Evolutionary conservation across 1,139 yeast genomes (phyloP).

Genomic region (Hyphopichia buzzinii): DNA sequence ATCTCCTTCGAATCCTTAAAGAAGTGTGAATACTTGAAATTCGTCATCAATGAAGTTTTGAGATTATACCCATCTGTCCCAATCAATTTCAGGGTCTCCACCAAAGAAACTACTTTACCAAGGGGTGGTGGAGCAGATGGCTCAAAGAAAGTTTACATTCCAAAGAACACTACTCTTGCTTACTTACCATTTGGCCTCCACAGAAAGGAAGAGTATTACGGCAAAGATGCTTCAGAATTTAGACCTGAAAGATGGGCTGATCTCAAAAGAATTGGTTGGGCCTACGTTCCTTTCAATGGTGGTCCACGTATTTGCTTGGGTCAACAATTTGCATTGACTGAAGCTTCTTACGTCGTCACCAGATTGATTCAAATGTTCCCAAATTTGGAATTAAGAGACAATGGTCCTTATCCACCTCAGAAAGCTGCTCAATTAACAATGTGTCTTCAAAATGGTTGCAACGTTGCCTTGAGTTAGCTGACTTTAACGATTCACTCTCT

Average conservation of each 20-base stretch:
- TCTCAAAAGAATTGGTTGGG: constrained; percentile 37
- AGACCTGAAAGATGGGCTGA: constrained; percentile 53
- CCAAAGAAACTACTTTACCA: constrained; percentile 48
- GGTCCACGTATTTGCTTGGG: constrained; percentile 47
- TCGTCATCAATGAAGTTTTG: constrained; percentile 49
- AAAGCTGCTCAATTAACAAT: constrained; percentile 35
- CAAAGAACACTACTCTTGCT: constrained; percentile 45
- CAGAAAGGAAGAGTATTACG: constrained; percentile 43
- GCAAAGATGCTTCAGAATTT: constrained; percentile 46
- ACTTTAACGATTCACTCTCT: no score
- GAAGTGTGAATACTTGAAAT: constrained; percentile 46
- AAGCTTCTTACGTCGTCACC: constrained; percentile 34
- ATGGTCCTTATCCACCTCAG: constrained; percentile 28
- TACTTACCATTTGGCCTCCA: constrained; percentile 49
- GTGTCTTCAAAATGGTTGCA: constrained; percentile 30
- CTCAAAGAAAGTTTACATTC: constrained; percentile 39
- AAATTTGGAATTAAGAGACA: constrained; percentile 20
- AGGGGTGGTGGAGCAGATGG: constrained; percentile 52
- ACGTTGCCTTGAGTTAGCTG: constrained; percentile 9
- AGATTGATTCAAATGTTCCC: constrained; percentile 23
- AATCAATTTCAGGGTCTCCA: constrained; percentile 45
- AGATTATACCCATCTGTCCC: constrained; percentile 60
- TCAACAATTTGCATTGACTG: constrained; percentile 47
- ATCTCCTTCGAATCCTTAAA: constrained; percentile 51
- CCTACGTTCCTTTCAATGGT: constrained; percentile 44